Evolutionary conservation across 2,329 filamentous ascomycete species (phyloP).

Genomic region (Xylaria sp.): DNA sequence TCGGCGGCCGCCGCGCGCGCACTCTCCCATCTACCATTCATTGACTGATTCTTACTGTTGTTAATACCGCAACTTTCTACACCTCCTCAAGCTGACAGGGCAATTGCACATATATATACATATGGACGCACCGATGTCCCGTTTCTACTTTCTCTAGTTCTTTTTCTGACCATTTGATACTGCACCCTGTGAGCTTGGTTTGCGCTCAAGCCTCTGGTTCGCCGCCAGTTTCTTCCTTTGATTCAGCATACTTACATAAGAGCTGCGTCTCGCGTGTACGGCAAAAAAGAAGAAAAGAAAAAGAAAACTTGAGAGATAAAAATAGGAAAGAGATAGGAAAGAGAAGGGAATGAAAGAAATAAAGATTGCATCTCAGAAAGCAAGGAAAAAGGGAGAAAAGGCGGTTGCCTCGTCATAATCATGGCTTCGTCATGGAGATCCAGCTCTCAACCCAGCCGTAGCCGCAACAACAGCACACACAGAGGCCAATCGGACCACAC

Average conservation of each 20-base stretch:
- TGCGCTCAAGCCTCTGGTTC: background rate
- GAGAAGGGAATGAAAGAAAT: too few relatives aligned
- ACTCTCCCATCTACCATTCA: too few relatives aligned
- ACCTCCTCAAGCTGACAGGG: background rate
- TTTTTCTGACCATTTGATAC: background rate
- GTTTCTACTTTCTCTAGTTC: background rate
- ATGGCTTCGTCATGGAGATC: slow-evolving; percentile 27
- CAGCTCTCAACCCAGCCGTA: slow-evolving; percentile 33
- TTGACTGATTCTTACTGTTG: too few relatives aligned
- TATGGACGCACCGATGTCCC: too few relatives aligned
- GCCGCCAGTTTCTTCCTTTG: background rate
- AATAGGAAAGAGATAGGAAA: background rate
- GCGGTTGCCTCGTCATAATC: background rate
- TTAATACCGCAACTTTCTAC: slow-evolving; percentile 10
- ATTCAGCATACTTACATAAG: background rate
- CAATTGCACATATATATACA: too few relatives aligned
- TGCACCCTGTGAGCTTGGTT: background rate
- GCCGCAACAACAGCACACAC: slow-evolving; percentile 14
- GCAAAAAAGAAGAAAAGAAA: background rate
- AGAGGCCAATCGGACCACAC: slow-evolving; percentile 32
- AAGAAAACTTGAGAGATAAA: background rate
- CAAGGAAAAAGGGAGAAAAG: too few relatives aligned
- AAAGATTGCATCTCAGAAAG: too few relatives aligned
- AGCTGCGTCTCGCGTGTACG: background rate
- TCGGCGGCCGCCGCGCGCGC: background rate